These are phyloP conservation scores for Arthrobotrys sphaeroides DNA, from an alignment of 2,329 filamentous ascomycete genomes.

Conservation along the genomic window DNA sequence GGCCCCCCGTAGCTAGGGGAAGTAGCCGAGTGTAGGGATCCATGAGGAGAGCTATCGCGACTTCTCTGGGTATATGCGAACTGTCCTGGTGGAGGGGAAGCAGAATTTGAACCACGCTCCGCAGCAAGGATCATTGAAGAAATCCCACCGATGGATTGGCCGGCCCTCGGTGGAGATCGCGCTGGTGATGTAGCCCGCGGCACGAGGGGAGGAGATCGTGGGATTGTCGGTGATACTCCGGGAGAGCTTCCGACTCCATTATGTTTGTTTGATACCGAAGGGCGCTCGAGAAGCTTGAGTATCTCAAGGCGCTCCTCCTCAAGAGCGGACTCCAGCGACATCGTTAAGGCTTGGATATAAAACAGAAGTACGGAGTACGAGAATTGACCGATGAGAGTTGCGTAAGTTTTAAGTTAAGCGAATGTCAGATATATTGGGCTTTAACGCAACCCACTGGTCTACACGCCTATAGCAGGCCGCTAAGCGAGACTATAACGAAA, in stretches of 20 bases:
- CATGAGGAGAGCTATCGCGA: slow-evolving; percentile 62
- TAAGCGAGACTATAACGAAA: too few species aligned
- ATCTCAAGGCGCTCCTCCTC: slow-evolving; percentile 81
- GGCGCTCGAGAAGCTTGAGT: slow-evolving; percentile 73
- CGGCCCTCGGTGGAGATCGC: slow-evolving; percentile 57
- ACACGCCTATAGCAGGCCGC: too few species aligned
- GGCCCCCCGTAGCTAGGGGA: slow-evolving; percentile 66
- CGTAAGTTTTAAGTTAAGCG: too few species aligned
- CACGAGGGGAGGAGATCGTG: slow-evolving; percentile 60
- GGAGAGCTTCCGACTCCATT: slow-evolving; percentile 48
- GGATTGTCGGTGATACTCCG: slow-evolving; percentile 55
- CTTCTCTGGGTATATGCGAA: slow-evolving; percentile 40
- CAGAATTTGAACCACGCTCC: slow-evolving; percentile 55
- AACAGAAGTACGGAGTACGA: too few species aligned
- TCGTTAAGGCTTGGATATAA: too few species aligned
- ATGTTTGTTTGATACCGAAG: slow-evolving; percentile 55
- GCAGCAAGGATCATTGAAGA: slow-evolving; percentile 61
- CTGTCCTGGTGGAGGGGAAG: slow-evolving; percentile 34
- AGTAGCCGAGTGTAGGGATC: slow-evolving; percentile 64
- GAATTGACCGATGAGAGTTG: too few species aligned
- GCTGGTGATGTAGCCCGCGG: slow-evolving; percentile 60
- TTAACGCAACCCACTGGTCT: too few species aligned
- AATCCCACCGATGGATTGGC: slow-evolving; percentile 65
- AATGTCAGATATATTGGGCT: too few species aligned
- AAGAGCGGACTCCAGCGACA: slow-evolving; percentile 79